Evolutionary conservation across 306 rosid genomes (phyloP).

Genomic region (Vachellia collinsii): DNA sequence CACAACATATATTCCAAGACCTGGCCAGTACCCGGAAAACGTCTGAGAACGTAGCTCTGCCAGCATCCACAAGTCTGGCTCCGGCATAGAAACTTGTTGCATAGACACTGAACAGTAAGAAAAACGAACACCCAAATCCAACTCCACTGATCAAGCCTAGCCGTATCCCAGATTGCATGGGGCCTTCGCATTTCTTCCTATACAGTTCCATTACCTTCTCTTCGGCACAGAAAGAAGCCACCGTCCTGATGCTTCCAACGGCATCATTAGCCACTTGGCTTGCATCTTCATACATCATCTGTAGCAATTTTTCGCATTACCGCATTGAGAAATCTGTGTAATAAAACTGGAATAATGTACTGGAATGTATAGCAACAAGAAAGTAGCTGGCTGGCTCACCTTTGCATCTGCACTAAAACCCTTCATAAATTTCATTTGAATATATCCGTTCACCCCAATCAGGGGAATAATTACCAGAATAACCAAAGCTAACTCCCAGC

Average conservation of each 20-base stretch:
- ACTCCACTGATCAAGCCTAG: conserved; percentile 70
- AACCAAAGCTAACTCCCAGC: conserved; percentile 68
- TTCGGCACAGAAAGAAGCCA: conserved; percentile 82
- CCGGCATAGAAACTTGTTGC: conserved; percentile 76
- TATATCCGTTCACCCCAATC: conserved; percentile 58
- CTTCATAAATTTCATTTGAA: conserved; percentile 65
- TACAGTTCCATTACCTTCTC: conserved; percentile 80
- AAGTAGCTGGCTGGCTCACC: conserved; percentile 39
- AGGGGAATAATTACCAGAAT: conserved; percentile 61
- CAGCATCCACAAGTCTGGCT: conserved; percentile 55
- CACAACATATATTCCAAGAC: not conserved
- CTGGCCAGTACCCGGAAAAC: conserved; percentile 56
- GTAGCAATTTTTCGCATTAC: conserved; percentile 33
- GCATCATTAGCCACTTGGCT: conserved; percentile 85
- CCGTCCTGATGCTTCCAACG: conserved; percentile 81
- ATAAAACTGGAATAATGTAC: not conserved
- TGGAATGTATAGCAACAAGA: not conserved
- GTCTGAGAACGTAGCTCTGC: conserved; percentile 53
- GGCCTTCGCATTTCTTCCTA: conserved; percentile 72
- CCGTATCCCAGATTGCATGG: conserved; percentile 57
- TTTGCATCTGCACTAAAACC: conserved; percentile 70
- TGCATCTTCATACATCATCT: conserved; percentile 80
- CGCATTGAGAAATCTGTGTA: not conserved
- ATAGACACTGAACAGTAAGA: conserved; percentile 57
- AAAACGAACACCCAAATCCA: conserved; percentile 66